Base-by-base conservation (phyloP, 1,139 yeast species). In the Arxiozyma bovina region DNA sequence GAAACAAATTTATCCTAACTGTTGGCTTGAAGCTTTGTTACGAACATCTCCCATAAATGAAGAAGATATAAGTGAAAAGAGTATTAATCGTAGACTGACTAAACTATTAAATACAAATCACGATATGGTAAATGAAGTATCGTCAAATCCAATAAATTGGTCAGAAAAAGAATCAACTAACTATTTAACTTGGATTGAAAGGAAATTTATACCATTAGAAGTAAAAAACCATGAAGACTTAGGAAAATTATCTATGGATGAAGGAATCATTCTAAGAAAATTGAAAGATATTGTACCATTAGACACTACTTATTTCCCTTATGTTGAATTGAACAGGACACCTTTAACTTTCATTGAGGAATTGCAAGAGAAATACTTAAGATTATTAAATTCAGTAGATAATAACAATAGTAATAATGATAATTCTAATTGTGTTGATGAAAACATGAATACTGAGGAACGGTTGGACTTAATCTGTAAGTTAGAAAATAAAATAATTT, bases 151-250 rank as follows among this genome's bases (percentile, higher is more conserved):
- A 20, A 46, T 41, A 45, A 54, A 56, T 25, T 65, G 69, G 69
- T 42, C 55, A 15, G 54, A 60, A 21, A 46, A 47, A 8, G 56
- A 62, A 22, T 62, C 64, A 4, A 42, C 55, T 3, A 54, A 58
- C 21, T 68, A 64, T 55, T 57, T 68, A 38, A 58, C 61, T 45
- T 67, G 70, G 70, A 50, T 66, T 11, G 65, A 68, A 43, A 45
- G 56, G 8, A 51, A 54, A 15, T 63, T 64, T 47, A 54, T 66
- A 27, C 61, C 63, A 1, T 48, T 53, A 15, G 61, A 54, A 27
- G 41, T 18, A 18, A 21, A 43, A 51, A 49, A n/a, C 21, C 43
- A 54, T n/a, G 44, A 48, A 18, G 58, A 53, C 5, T 30, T 30
- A 21, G 45, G 34, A 6, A 42, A 42, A 22, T 46, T 59, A 23